Percentiles rank a stretch among this genome's conserved stretches.
phyloP scores from a whole-genome alignment of 768 basidiomycete species.

The Calocera viscosa region DNA sequence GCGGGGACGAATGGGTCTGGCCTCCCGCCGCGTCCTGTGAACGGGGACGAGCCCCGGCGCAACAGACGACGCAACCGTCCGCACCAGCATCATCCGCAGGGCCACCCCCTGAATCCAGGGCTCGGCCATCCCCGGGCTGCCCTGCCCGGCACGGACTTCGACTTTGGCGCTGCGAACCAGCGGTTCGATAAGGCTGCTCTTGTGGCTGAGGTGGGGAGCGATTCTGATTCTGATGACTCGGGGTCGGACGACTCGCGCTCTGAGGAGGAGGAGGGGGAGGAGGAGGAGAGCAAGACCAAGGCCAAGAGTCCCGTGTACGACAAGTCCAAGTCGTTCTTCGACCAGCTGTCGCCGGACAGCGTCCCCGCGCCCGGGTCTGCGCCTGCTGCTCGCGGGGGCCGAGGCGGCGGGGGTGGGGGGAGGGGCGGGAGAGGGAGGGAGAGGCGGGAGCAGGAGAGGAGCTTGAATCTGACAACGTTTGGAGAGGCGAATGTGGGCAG shows the following conservation, averaged over 20 bases:
- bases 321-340: slow-evolving; percentile 70
- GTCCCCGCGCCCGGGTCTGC: slow-evolving; percentile 17
- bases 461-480: slow-evolving; percentile 76
- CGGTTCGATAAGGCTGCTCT: slow-evolving; percentile 66
- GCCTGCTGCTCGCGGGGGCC: slow-evolving; percentile 20
- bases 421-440: slow-evolving; percentile 38
- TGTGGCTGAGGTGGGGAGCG: slow-evolving; percentile 22
- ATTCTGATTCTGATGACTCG: slow-evolving; percentile 25
- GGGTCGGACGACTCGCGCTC: slow-evolving; percentile 12
- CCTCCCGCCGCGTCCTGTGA: neutral
- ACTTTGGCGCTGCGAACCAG: slow-evolving; percentile 65
- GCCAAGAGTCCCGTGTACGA: slow-evolving; percentile 45
- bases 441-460: slow-evolving; percentile 69
- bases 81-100: neutral
- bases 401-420: slow-evolving; percentile 29
- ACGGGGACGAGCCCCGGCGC: neutral
- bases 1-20: slow-evolving; percentile 1
- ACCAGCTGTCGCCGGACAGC: slow-evolving; percentile 36
- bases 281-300: slow-evolving; percentile 13
- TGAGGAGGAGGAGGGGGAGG: slow-evolving; percentile 31
- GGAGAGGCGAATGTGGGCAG: slow-evolving; percentile 37
- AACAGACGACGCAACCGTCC: slow-evolving; percentile 3
- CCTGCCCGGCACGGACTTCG: slow-evolving; percentile 68
- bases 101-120: neutral
- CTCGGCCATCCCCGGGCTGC: slow-evolving; percentile 21